These are phyloP conservation scores for Heliamphora exappendiculata DNA, from an alignment of 148 eudicot species.

Conservation along the genomic window DNA sequence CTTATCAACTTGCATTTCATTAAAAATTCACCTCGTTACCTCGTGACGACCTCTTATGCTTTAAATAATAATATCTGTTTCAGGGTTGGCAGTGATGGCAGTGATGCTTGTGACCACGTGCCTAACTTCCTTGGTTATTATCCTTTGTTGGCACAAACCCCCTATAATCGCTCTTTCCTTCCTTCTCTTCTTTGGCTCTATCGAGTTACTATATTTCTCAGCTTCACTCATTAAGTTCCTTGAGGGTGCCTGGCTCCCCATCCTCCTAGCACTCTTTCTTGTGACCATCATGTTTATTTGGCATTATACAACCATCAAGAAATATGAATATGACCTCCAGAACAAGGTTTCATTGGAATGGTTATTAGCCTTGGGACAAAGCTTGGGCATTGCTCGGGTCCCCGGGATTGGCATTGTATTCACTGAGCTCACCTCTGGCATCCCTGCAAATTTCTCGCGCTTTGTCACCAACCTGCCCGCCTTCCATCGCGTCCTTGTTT, in stretches of 20 bases:
- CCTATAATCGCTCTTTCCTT: constrained; percentile 62
- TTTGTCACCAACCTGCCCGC: constrained; percentile 95
- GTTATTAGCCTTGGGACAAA: constrained; percentile 74
- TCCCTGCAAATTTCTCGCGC: constrained; percentile 87
- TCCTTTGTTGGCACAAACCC: constrained; percentile 84
- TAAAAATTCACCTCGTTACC: neutral
- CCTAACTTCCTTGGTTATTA: constrained; percentile 78
- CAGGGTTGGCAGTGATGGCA: constrained; percentile 93
- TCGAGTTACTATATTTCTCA: constrained; percentile 81
- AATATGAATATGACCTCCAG: constrained; percentile 85
- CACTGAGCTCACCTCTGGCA: constrained; percentile 81
- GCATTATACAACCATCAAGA: constrained; percentile 81
- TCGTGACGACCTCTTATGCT: neutral
- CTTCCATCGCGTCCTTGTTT: constrained; percentile 69
- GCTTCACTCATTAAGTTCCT: constrained; percentile 83
- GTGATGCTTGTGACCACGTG: constrained; percentile 96
- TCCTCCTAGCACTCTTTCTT: constrained; percentile 74
- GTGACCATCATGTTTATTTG: constrained; percentile 83
- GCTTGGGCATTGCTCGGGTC: constrained; percentile 76
- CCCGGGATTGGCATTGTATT: constrained; percentile 87
- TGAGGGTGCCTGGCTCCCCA: constrained; percentile 95
- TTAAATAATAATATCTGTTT: constrained; percentile 8
- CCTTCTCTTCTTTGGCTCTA: constrained; percentile 78
- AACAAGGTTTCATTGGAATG: constrained; percentile 92
- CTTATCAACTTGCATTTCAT: neutral